Percentiles rank a stretch among this genome's conserved stretches.
Conservation (phyloP, 495 filamentous ascomycete species). For the Penicillium paxilli region DNA sequence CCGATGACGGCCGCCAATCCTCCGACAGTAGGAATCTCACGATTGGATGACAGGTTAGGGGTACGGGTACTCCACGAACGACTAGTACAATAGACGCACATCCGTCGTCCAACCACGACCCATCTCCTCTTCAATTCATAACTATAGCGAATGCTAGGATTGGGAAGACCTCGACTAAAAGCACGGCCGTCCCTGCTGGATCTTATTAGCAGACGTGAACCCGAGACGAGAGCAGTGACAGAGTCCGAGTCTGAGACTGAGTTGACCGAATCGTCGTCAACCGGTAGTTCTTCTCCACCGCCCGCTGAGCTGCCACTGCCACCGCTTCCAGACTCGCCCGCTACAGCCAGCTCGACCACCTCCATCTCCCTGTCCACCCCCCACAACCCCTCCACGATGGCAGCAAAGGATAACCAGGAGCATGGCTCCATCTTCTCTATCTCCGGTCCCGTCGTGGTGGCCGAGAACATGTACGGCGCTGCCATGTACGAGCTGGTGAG, state of each 20-base stretch:
- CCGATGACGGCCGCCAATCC: slow-evolving; percentile 15
- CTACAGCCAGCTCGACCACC: slow-evolving; percentile 40
- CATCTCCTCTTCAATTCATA: not conserved
- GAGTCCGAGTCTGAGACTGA: not conserved
- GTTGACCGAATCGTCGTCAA: not conserved
- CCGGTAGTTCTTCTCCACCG: slow-evolving; percentile 39
- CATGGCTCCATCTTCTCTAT: slow-evolving; percentile 57
- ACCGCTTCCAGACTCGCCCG: slow-evolving; percentile 55
- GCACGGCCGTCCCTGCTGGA: slow-evolving; percentile 73
- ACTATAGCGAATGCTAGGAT: slow-evolving; percentile 54
- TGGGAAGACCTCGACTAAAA: slow-evolving; percentile 61
- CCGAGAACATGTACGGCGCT: slow-evolving; percentile 98
- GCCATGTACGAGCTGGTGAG: slow-evolving; percentile 98
- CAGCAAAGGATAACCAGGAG: slow-evolving; percentile 54
- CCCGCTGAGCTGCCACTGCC: slow-evolving; percentile 37
- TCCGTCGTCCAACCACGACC: not conserved
- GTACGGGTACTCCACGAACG: slow-evolving; percentile 16
- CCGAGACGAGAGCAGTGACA: not conserved
- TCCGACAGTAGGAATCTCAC: slow-evolving; percentile 2
- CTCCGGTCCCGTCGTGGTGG: slow-evolving; percentile 87
- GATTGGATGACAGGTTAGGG: slow-evolving; percentile 21
- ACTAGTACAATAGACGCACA: slow-evolving; percentile 2
- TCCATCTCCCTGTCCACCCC: slow-evolving; percentile 38
- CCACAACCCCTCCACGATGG: slow-evolving; percentile 56
- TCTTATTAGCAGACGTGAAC: slow-evolving; percentile 55